Conservation (phyloP, 441 rosid species). For the Arabidopsis lyrata region DNA sequence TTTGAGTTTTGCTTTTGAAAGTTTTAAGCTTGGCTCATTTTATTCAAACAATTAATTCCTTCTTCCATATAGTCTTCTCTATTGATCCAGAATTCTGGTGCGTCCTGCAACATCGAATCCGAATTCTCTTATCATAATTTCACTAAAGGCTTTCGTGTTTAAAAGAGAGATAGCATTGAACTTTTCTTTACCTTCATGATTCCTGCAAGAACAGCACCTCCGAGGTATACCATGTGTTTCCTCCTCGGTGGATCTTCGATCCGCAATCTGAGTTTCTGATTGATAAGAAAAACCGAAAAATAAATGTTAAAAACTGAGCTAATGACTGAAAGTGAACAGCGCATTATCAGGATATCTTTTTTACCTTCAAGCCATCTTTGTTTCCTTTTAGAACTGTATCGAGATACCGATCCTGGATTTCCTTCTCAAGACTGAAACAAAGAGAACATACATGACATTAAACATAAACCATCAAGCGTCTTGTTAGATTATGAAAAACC, state of each 20-base stretch:
- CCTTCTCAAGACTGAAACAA: slow-evolving; percentile 86
- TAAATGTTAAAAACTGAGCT: neutral
- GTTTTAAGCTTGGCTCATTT: slow-evolving; percentile 63
- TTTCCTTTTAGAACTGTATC: slow-evolving; percentile 92
- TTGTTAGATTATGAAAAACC: neutral
- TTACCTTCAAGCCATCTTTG: slow-evolving; percentile 95
- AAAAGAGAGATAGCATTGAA: slow-evolving; percentile 25
- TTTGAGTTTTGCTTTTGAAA: slow-evolving; percentile 1
- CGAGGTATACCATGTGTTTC: slow-evolving; percentile 98
- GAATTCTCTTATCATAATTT: neutral
- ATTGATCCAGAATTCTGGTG: slow-evolving; percentile 97
- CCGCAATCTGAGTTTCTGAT: slow-evolving; percentile 79
- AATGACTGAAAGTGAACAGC: slow-evolving; percentile 1
- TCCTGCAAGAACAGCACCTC: slow-evolving; percentile 98
- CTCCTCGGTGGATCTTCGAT: slow-evolving; percentile 98
- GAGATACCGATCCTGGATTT: slow-evolving; percentile 88
- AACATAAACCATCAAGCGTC: slow-evolving; percentile 2
- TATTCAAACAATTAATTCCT: slow-evolving; percentile 78
- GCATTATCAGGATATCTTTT: neutral
- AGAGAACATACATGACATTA: slow-evolving; percentile 13
- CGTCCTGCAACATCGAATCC: slow-evolving; percentile 61
- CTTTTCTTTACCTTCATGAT: slow-evolving; percentile 79
- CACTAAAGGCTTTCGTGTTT: neutral
- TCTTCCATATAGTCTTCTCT: slow-evolving; percentile 93
- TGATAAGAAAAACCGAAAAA: neutral